Evolutionary conservation across 1,139 yeast genomes (phyloP).

Genomic region (Scheffersomyces quercinus): DNA sequence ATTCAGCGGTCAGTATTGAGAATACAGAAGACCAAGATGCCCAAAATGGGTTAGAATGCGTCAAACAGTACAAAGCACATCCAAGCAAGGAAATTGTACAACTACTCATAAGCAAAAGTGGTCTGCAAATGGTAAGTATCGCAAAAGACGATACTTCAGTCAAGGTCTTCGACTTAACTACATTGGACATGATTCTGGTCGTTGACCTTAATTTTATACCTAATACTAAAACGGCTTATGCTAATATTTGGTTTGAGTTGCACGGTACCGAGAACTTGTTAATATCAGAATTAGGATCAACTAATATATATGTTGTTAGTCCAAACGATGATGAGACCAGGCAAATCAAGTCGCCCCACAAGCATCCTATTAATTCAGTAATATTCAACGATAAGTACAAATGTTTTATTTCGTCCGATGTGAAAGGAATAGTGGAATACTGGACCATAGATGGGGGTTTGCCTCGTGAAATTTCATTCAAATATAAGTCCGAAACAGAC

Average conservation of each 20-base stretch:
- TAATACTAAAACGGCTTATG: constrained; percentile 6
- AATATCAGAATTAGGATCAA: constrained; percentile 22
- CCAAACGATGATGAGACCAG: constrained; percentile 17
- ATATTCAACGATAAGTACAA: constrained; percentile 27
- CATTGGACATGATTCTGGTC: constrained; percentile 43
- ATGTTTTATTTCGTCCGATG: constrained; percentile 40
- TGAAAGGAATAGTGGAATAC: constrained; percentile 44
- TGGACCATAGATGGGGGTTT: constrained; percentile 27
- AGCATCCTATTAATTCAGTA: constrained; percentile 24
- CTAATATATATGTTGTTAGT: constrained; percentile 21
- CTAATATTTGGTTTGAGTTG: constrained; percentile 21
- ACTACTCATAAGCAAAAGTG: constrained; percentile 15
- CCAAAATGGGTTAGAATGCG: constrained; percentile 27
- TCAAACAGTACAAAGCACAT: constrained; percentile 39
- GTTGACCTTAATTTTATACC: constrained; percentile 25
- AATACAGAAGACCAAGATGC: constrained; percentile 8
- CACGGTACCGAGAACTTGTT: constrained; percentile 16
- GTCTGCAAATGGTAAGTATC: constrained; percentile 29
- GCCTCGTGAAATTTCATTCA: constrained; percentile 21
- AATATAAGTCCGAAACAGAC: constrained; percentile 43
- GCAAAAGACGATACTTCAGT: constrained; percentile 27
- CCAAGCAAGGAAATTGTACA: constrained; percentile 13
- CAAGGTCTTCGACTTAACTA: constrained; percentile 40
- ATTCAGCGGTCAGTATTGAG: not conserved
- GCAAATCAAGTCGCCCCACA: constrained; percentile 26